Evolutionary conservation across 306 rosid genomes (phyloP), one percentile per base, ranked within the genome.

Genomic region (Corylus heterophylla): DNA sequence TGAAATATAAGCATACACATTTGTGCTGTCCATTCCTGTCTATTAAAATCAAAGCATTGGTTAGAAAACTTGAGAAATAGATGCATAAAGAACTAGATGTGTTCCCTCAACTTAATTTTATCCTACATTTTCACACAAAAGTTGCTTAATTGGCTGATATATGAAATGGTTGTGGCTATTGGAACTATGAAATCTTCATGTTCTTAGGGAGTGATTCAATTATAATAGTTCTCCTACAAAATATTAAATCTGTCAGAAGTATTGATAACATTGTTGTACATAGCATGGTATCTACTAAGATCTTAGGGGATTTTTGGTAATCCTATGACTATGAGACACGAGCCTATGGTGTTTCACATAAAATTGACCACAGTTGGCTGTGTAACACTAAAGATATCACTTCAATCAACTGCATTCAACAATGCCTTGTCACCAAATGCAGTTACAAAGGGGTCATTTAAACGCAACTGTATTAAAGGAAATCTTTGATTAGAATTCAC

Each of bases 1-100:
- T n/a, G 97, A 89, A 73, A 78, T 91, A 74, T 91, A 91, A 6
- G 97, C 97, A 14, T 91, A 91, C 67, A 89, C 84, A 22, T 92
- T 92, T 4, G 97, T 92, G 54, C 93, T 91, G 86, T 89, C 93
- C 92, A 89, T 91, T 78, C 90, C 93, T 3, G 90, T 91, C 97
- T 91, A 89, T 74, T 51, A 44, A 56, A 62, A 73, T 73, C 29
- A 66, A 76, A 79, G 55, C 54, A 51, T 61, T 56, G 13, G 2
- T 8, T 56, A 31, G 71, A 35, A 51, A 66, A 31, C 12, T 7
- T 49, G 31, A 54, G 18, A 54, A 49, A 8, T n/a, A 27, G 45
- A 54, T 52, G 31, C 66, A 54, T 25, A 51, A 78, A 27, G 35
- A 48, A 66, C 12, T 74, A 35, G 29, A 61, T 62, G 35, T 66